Conservation (phyloP, 163 green algal genomes). For the Volvox carteri region DNA sequence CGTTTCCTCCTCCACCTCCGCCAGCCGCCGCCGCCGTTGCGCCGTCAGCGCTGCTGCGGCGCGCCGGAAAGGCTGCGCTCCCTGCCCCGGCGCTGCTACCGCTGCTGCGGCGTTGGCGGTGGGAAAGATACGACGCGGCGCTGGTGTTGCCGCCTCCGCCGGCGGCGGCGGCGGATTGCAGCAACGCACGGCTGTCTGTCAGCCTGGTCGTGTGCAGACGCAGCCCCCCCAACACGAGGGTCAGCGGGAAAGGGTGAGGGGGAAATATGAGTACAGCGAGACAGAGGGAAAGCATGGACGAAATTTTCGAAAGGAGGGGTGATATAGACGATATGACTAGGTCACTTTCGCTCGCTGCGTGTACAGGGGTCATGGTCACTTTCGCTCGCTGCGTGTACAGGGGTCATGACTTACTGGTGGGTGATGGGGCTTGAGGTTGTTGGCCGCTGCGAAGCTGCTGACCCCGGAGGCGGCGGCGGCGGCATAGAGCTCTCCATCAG, state of each 20-base stretch:
- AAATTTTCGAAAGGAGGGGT: too few relatives aligned
- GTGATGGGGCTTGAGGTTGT: conserved; percentile 46
- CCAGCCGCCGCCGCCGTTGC: too few relatives aligned
- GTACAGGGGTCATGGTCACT: too few relatives aligned
- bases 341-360: too few relatives aligned
- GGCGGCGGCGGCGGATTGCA: not conserved
- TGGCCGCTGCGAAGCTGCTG: not conserved
- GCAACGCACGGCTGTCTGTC: not conserved
- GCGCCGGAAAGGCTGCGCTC: not conserved
- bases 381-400: too few relatives aligned
- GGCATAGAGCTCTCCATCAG: conserved; percentile 23
- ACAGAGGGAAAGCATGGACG: too few relatives aligned
- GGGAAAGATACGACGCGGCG: not conserved
- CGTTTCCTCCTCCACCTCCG: not conserved
- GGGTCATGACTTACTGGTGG: conserved; percentile 32
- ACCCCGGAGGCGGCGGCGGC: conserved; percentile 22
- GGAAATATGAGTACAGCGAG: too few relatives aligned
- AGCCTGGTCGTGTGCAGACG: not conserved
- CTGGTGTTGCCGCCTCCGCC: not conserved
- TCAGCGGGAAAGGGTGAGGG: too few relatives aligned
- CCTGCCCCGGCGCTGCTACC: not conserved
- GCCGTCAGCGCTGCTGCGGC: not conserved
- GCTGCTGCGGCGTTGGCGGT: not conserved
- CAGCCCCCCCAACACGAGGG: too few relatives aligned
- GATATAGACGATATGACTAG: too few relatives aligned